Percentiles rank a stretch among this genome's conserved stretches.
Evolutionary conservation across 495 filamentous ascomycete species (phyloP).

Genomic region (Bacidia rubella): DNA sequence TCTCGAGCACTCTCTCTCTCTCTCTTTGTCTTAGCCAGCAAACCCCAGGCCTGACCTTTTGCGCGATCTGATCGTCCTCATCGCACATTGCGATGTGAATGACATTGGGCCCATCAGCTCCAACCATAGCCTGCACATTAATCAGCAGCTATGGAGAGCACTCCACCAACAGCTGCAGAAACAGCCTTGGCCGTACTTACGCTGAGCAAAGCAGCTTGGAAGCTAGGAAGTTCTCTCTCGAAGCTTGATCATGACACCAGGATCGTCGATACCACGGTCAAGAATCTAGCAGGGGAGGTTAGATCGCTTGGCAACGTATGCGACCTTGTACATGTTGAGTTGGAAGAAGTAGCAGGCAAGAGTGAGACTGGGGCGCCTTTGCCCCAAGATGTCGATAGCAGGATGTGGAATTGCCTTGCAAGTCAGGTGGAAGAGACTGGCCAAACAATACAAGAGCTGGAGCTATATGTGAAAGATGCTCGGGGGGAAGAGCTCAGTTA

Average conservation of each 20-base stretch:
- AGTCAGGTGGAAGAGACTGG: conserved; percentile 15
- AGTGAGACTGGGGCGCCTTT: conserved; percentile 10
- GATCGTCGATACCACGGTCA: conserved; percentile 16
- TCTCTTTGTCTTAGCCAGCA: neutral
- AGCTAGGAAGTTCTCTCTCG: conserved; percentile 18
- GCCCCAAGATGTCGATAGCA: conserved; percentile 15
- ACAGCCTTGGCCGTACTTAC: conserved; percentile 19
- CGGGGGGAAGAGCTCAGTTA: conserved; percentile 3
- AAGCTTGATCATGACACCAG: conserved; percentile 18
- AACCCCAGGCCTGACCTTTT: neutral
- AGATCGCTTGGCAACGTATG: conserved; percentile 18
- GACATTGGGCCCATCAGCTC: conserved; percentile 5
- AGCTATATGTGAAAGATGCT: conserved; percentile 1
- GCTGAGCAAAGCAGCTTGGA: conserved; percentile 23
- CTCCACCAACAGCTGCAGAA: conserved; percentile 7
- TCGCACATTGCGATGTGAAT: conserved; percentile 5
- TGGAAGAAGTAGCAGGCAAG: conserved; percentile 17
- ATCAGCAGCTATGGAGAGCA: conserved; percentile 7
- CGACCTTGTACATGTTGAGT: conserved; percentile 19
- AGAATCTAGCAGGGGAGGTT: conserved; percentile 7
- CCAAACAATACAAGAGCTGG: conserved; percentile 5
- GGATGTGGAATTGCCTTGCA: conserved; percentile 17
- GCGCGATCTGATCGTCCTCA: neutral
- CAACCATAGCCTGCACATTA: conserved; percentile 6
- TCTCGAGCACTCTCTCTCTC: conserved; percentile 5